A percentile compares a stretch with the other conserved stretches of the same genome.
phyloP scores from a whole-genome alignment of 495 filamentous ascomycete species.

The Daldinia vernicosa region DNA sequence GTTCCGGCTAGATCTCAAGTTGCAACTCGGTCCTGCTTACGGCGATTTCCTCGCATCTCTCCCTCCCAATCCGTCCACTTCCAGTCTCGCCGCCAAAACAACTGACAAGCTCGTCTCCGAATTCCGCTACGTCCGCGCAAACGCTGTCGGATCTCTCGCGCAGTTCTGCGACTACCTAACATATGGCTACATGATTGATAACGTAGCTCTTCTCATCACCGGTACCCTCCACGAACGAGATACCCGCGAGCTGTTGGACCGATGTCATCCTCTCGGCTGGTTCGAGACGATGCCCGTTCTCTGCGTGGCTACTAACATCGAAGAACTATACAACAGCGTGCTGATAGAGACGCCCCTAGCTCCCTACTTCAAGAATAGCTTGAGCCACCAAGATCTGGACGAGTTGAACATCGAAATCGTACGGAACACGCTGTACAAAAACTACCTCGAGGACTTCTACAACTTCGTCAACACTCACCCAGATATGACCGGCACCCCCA shows the following conservation, averaged over 20 bases:
- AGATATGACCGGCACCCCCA: constrained; percentile 86
- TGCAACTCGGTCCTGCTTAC: constrained; percentile 95
- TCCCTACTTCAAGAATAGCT: constrained; percentile 93
- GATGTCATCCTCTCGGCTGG: constrained; percentile 97
- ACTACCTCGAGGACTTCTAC: constrained; percentile 98
- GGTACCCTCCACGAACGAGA: constrained; percentile 98
- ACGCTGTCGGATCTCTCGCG: constrained; percentile 86
- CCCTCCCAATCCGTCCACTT: constrained; percentile 96
- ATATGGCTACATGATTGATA: constrained; percentile 99
- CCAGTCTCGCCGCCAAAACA: constrained; percentile 89
- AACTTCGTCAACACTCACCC: constrained; percentile 86
- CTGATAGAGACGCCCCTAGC: constrained; percentile 96
- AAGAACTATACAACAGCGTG: constrained; percentile 98
- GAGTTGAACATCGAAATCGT: constrained; percentile 99
- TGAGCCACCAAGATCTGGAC: constrained; percentile 95
- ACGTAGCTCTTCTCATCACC: constrained; percentile 97
- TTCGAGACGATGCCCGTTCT: constrained; percentile 99
- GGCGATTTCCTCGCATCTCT: constrained; percentile 96
- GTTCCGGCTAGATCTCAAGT: constrained; percentile 81
- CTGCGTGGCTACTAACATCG: constrained; percentile 96
- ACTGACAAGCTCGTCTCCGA: constrained; percentile 98
- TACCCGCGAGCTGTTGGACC: constrained; percentile 91
- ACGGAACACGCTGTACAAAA: constrained; percentile 98
- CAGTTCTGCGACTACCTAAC: constrained; percentile 98
- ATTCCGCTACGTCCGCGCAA: constrained; percentile 93